phyloP scores from a whole-genome alignment of 495 filamentous ascomycete genomes.

The Penicillium bialowiezense region DNA sequence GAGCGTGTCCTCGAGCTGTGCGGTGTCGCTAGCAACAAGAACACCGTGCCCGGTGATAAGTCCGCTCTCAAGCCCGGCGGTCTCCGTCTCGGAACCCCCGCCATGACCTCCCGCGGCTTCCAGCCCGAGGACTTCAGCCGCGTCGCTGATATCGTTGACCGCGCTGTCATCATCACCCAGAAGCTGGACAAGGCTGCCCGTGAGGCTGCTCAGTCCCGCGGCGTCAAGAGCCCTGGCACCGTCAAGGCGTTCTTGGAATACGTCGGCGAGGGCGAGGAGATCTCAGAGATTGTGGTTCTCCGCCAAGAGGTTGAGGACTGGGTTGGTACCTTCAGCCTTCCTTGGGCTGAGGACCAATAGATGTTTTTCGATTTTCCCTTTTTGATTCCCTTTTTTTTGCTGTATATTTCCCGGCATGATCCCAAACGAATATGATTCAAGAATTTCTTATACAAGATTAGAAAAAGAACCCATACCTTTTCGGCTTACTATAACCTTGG shows the following conservation, averaged over 20 bases:
- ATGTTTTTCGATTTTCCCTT: slow-evolving; percentile 11
- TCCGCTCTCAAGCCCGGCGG: slow-evolving; percentile 91
- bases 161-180: slow-evolving; percentile 80
- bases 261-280: slow-evolving; percentile 76
- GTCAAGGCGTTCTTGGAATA: slow-evolving; percentile 84
- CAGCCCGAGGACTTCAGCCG: slow-evolving; percentile 80
- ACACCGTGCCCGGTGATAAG: slow-evolving; percentile 93
- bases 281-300: slow-evolving; percentile 82
- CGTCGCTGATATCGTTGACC: slow-evolving; percentile 91
- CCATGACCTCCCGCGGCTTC: slow-evolving; percentile 96
- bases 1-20: slow-evolving; percentile 93
- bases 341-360: slow-evolving; percentile 64
- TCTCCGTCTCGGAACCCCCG: slow-evolving; percentile 87
- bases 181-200: slow-evolving; percentile 76
- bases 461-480: not conserved
- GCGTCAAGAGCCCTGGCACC: slow-evolving; percentile 70
- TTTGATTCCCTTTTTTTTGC: slow-evolving; percentile 14
- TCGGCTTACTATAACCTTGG: no score
- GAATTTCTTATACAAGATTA: slow-evolving; percentile 6
- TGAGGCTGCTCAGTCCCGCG: slow-evolving; percentile 71
- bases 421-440: slow-evolving; percentile 27
- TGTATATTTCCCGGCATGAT: slow-evolving; percentile 24
- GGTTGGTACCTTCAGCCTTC: slow-evolving; percentile 88
- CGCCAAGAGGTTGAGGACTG: slow-evolving; percentile 91
- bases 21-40: slow-evolving; percentile 96